Percentiles rank a stretch among this genome's conserved stretches.
These are phyloP conservation scores for Quercus cerris DNA, from an alignment of 306 rosid species.

Conservation along the genomic window DNA sequence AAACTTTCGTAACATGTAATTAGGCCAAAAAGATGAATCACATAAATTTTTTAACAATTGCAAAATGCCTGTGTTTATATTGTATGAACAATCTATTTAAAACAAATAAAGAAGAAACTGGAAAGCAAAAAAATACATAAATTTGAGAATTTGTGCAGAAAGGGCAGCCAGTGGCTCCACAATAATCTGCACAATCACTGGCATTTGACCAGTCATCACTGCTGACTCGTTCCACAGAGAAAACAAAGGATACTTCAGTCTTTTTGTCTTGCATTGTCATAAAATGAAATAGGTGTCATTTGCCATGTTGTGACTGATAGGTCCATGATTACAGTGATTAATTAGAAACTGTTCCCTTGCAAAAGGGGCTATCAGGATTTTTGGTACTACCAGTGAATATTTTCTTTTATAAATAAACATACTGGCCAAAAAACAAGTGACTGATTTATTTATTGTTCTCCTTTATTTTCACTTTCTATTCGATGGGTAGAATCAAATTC, in stretches of 20 bases:
- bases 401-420: neutral
- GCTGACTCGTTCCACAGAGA: neutral
- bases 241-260: neutral
- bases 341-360: neutral
- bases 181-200: neutral
- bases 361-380: neutral
- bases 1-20: neutral
- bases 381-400: neutral
- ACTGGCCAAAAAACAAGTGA: neutral
- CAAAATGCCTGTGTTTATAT: neutral
- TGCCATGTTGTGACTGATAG: neutral
- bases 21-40: neutral
- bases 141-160: neutral
- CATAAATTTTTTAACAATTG: constrained; percentile 2
- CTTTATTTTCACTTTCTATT: neutral
- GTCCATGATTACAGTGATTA: neutral
- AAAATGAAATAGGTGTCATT: neutral
- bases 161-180: neutral
- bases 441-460: neutral
- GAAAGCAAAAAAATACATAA: neutral
- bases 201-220: neutral
- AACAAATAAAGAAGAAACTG: neutral
- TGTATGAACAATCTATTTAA: neutral
- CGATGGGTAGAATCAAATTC: neutral
- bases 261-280: neutral